These are phyloP conservation scores for Diatrype stigma DNA, from an alignment of 2,329 filamentous ascomycete genomes.

Conservation along the genomic window DNA sequence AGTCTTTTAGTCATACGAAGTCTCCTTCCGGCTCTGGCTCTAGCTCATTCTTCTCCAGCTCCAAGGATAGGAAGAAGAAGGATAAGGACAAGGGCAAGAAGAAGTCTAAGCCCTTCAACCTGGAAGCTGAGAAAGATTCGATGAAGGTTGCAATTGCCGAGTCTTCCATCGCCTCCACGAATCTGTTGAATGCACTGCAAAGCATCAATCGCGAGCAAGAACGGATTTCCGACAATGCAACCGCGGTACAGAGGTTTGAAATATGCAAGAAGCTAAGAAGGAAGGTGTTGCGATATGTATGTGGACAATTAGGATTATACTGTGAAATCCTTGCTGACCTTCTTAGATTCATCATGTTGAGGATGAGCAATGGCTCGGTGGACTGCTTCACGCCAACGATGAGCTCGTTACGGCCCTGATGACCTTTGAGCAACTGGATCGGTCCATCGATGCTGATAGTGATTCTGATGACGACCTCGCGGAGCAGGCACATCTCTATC, in stretches of 20 bases:
- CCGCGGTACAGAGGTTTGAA: conserved; percentile 75
- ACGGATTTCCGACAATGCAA: conserved; percentile 78
- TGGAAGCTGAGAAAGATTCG: conserved; percentile 81
- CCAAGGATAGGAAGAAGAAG: conserved; percentile 48
- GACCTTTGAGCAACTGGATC: conserved; percentile 90
- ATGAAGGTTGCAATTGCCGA: conserved; percentile 89
- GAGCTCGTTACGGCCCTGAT: conserved; percentile 91
- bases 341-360: conserved; percentile 79
- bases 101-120: conserved; percentile 66
- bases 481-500: conserved; percentile 62
- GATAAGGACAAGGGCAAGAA: conserved; percentile 53
- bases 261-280: conserved; percentile 79
- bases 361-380: conserved; percentile 85
- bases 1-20: conserved; percentile 36
- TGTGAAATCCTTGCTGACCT: conserved; percentile 14
- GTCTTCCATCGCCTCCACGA: conserved; percentile 84
- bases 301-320: conserved; percentile 19
- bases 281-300: conserved; percentile 77
- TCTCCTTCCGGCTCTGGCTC: conserved; percentile 32
- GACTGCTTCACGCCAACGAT: conserved; percentile 89
- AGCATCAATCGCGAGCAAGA: conserved; percentile 86
- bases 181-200: conserved; percentile 81
- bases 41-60: conserved; percentile 35
- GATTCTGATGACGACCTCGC: conserved; percentile 66
- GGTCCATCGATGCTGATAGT: conserved; percentile 72